A percentile compares a stretch with the other conserved stretches of the same genome.
Evolutionary conservation across 108 stramenopile genomes (phyloP).

Genomic region (Cyclotella atomus): DNA sequence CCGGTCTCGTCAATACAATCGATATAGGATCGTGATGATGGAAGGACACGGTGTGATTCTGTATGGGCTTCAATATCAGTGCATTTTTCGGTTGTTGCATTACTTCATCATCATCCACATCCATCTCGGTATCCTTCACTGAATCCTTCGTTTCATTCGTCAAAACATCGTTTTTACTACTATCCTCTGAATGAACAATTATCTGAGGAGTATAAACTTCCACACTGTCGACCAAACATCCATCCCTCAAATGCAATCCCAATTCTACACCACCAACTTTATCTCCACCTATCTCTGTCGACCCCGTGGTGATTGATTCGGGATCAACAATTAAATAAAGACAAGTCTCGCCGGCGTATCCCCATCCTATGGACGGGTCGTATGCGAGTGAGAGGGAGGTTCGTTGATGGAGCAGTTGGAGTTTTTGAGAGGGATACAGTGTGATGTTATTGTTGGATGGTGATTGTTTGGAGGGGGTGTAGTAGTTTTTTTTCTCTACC

Average conservation of each 20-base stretch:
- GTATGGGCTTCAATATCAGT: slow-evolving; percentile 22
- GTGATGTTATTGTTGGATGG: slow-evolving; percentile 1
- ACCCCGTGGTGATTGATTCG: not conserved
- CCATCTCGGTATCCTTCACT: not conserved
- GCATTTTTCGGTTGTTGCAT: not conserved
- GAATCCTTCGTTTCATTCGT: not conserved
- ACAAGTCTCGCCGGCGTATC: slow-evolving; percentile 45
- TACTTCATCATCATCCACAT: not conserved
- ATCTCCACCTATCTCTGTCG: not conserved
- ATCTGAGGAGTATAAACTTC: slow-evolving; percentile 22
- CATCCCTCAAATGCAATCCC: slow-evolving; percentile 45
- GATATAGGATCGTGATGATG: slow-evolving; percentile 45
- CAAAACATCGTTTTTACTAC: not conserved
- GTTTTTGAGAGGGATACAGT: slow-evolving; percentile 38
- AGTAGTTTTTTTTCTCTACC: slow-evolving; percentile 4
- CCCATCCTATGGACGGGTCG: slow-evolving; percentile 35
- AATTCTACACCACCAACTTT: slow-evolving; percentile 14
- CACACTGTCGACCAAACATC: slow-evolving; percentile 44
- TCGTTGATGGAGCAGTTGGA: slow-evolving; percentile 48
- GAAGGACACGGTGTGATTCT: slow-evolving; percentile 30
- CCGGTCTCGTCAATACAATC: slow-evolving; percentile 34
- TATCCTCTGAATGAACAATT: not conserved
- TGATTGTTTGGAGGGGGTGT: not conserved
- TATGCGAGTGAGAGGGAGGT: slow-evolving; percentile 45
- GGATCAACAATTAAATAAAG: slow-evolving; percentile 33